Evolutionary conservation across 495 filamentous ascomycete genomes (phyloP), one percentile per base, ranked within the genome.

Genomic region (Hypoxylon fragiforme): DNA sequence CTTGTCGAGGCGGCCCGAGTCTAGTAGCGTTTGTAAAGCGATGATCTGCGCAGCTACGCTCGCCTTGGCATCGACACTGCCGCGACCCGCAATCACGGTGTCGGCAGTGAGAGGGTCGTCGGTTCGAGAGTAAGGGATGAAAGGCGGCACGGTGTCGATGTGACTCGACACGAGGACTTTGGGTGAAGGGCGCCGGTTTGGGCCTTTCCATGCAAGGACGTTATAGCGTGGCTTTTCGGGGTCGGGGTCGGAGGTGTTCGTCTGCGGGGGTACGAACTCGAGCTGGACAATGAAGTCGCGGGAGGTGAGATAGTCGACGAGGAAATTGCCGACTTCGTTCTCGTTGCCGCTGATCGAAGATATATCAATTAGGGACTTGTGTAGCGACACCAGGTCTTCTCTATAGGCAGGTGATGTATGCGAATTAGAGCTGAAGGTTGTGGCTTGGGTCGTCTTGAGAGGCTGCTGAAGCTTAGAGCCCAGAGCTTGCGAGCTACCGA

Each of bases 61-160:
- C 30, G 75, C 91, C 68, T 98, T 98, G 50, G 89, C 92, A 66
- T 98, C 92, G 54, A 95, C 91, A 46, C 80, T 83, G 51, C 94
- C 92, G 15, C 92, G 85, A 20, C 92, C 92, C 28, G 77, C 77
- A 50, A 77, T 69, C 21, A 76, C 48, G 0, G 68, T 68, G 38
- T 76, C 64, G 36, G 56, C 58, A 42, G 59, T 57, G 37, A 67
- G 47, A 18, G 91, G 83, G 31, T 77, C 68, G 9, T 52, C 46
- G 22, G 72, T 66, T 13, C 71, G 68, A 22, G 66, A 63, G 68
- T 89, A 89, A 4, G 81, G 87, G 60, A 90, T 87, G 71, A 82
- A 92, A 0, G 86, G 86, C 5, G 86, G 86, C 1, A 86, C 85
- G 3, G 79, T 81, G 57, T 88, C 85, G 50, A 86, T 83, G 64